Conservation (phyloP, 345 rosid genomes). For the Hypericum androsaemum region DNA sequence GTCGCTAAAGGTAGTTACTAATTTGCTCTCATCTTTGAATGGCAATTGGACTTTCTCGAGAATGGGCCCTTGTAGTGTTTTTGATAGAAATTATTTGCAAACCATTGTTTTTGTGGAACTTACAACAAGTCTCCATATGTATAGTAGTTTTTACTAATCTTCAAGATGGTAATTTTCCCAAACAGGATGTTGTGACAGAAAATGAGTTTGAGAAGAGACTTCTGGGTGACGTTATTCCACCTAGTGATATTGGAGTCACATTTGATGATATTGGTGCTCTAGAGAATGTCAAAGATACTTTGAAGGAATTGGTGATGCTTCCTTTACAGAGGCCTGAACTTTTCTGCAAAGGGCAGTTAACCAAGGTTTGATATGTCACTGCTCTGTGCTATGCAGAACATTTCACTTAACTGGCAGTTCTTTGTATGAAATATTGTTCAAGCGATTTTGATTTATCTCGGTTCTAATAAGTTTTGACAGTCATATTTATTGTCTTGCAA, state of each 20-base stretch:
- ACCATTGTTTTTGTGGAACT: not conserved
- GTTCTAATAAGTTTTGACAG: constrained; percentile 9
- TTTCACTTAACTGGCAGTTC: too few relatives aligned
- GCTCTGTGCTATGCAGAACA: too few relatives aligned
- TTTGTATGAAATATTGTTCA: too few relatives aligned
- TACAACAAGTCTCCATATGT: not conserved
- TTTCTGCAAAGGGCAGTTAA: constrained; percentile 77
- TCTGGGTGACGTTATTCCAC: constrained; percentile 71
- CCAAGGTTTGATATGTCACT: too few relatives aligned
- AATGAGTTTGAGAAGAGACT: constrained; percentile 81
- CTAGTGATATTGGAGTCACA: constrained; percentile 76
- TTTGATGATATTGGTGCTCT: constrained; percentile 93
- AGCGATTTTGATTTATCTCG: too few relatives aligned
- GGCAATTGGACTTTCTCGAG: not conserved
- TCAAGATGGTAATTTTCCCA: constrained; percentile 7
- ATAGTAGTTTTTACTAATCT: not conserved
- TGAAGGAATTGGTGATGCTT: constrained; percentile 88
- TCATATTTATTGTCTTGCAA: constrained; percentile 1
- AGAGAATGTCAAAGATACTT: constrained; percentile 79
- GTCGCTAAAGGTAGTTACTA: constrained; percentile 71
- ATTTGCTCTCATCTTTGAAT: too few relatives aligned
- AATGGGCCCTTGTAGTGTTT: constrained; percentile 3
- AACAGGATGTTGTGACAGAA: constrained; percentile 77
- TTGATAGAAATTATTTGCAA: not conserved
- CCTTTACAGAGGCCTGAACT: constrained; percentile 85